Percentiles rank a stretch among this genome's conserved stretches.
These are phyloP conservation scores for Trichocomaceae sp. DNA, from an alignment of 2,329 filamentous ascomycete species.

Conservation along the genomic window DNA sequence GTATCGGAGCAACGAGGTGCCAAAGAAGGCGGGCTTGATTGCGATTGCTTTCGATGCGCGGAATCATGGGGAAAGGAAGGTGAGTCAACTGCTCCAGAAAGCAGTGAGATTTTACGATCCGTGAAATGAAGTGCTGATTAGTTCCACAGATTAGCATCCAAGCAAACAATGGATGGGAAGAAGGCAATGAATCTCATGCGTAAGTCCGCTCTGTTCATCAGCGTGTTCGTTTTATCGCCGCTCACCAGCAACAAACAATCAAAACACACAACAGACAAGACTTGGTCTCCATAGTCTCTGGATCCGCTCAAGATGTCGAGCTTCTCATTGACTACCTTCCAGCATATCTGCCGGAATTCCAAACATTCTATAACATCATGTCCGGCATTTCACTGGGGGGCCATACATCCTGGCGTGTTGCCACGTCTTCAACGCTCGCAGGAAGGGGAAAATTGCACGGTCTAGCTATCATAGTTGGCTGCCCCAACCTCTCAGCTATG, in stretches of 20 bases:
- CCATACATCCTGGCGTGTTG: slow-evolving; percentile 12
- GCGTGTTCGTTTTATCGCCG: no score
- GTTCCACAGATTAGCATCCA: neutral
- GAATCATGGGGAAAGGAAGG: slow-evolving; percentile 12
- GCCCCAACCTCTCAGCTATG: slow-evolving; percentile 1
- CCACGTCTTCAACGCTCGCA: neutral
- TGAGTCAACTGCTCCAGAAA: neutral
- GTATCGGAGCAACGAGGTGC: neutral
- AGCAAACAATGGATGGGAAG: slow-evolving; percentile 2
- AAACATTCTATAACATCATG: slow-evolving; percentile 10
- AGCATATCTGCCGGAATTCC: slow-evolving; percentile 5
- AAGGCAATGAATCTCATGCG: slow-evolving; percentile 9
- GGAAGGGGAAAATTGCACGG: slow-evolving; percentile 7
- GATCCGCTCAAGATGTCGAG: slow-evolving; percentile 6
- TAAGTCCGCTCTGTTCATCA: neutral
- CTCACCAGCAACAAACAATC: no score
- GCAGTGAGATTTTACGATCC: neutral
- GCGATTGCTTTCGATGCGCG: slow-evolving; percentile 9
- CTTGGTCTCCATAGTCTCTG: slow-evolving; percentile 5
- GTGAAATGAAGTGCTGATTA: no score
- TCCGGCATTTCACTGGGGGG: slow-evolving; percentile 10
- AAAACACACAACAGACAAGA: slow-evolving; percentile 5
- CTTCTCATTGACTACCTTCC: slow-evolving; percentile 10
- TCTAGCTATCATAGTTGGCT: slow-evolving; percentile 7
- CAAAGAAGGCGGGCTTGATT: slow-evolving; percentile 7